Conservation (phyloP, 208 protist species). For the Leptomonas pyrrhocoris region DNA sequence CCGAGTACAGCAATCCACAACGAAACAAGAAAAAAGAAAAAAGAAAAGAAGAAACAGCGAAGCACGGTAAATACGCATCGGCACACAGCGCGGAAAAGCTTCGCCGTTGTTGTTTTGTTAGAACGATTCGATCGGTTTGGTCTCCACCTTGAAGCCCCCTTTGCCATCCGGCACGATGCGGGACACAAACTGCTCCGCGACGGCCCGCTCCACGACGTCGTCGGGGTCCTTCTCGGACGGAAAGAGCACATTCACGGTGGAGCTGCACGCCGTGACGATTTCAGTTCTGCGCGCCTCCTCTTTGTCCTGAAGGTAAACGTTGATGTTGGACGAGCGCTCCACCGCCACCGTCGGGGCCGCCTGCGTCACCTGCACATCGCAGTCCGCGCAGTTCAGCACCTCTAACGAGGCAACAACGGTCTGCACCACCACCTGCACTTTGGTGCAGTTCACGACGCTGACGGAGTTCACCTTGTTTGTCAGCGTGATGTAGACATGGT, state of each 20-base stretch:
- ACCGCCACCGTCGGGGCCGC: conserved; percentile 68
- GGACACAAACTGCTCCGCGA: conserved; percentile 85
- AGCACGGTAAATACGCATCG: no score
- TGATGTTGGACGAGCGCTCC: conserved; percentile 67
- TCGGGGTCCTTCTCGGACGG: conserved; percentile 59
- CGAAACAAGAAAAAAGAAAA: neutral
- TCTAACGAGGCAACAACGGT: conserved; percentile 71
- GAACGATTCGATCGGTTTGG: conserved; percentile 49
- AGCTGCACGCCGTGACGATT: conserved; percentile 77
- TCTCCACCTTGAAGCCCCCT: conserved; percentile 67
- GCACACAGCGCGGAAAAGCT: neutral
- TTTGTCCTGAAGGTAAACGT: conserved; percentile 69
- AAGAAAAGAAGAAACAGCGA: neutral
- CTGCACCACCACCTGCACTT: conserved; percentile 72
- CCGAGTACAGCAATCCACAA: neutral
- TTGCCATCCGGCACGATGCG: conserved; percentile 67
- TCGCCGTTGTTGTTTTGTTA: neutral
- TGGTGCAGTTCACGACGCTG: conserved; percentile 68
- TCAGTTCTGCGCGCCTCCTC: conserved; percentile 65
- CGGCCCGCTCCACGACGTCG: conserved; percentile 69
- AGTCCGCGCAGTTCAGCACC: conserved; percentile 64
- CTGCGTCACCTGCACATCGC: conserved; percentile 67
- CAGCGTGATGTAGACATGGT: conserved; percentile 63
- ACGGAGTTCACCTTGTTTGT: conserved; percentile 85
- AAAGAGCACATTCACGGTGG: conserved; percentile 77